phyloP scores from a whole-genome alignment of 257 asterid genomes.

The Solanum arcanum region DNA sequence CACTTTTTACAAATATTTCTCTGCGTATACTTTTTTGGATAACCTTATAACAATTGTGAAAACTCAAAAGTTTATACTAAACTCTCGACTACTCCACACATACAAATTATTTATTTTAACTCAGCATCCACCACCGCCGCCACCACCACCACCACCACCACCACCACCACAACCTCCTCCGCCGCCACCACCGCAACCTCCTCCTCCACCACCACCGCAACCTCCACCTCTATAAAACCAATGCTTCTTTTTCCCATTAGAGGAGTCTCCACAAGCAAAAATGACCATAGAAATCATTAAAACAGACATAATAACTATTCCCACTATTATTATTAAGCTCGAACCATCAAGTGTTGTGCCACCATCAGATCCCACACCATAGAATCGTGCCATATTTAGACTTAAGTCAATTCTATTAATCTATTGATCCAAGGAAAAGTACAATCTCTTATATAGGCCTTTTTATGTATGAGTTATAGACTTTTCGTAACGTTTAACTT shows the following conservation, averaged over 20 bases:
- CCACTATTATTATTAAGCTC: not conserved
- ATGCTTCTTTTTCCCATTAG: not conserved
- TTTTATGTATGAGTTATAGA: not conserved
- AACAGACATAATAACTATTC: constrained; percentile 3
- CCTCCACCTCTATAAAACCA: not conserved
- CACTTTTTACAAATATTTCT: no score
- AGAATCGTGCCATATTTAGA: not conserved
- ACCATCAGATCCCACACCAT: not conserved
- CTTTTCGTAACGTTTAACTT: not conserved
- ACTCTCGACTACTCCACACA: not conserved
- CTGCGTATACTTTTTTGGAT: fast-evolving
- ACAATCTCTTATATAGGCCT: not conserved
- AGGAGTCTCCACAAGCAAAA: constrained; percentile 7
- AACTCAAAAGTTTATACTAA: not conserved
- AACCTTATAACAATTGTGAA: not conserved
- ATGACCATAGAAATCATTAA: constrained; percentile 4
- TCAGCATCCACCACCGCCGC: not conserved
- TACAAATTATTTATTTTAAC: not conserved
- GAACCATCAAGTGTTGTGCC: not conserved
- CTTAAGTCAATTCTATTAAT: not conserved
- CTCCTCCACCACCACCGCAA: not conserved
- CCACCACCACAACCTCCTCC: not conserved
- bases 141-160: not conserved
- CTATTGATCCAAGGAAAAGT: not conserved
- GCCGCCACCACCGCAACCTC: fast-evolving